These are phyloP conservation scores for Helicostylum pulchrum DNA, from an alignment of 192 early-diverging fungal species.

Conservation along the genomic window DNA sequence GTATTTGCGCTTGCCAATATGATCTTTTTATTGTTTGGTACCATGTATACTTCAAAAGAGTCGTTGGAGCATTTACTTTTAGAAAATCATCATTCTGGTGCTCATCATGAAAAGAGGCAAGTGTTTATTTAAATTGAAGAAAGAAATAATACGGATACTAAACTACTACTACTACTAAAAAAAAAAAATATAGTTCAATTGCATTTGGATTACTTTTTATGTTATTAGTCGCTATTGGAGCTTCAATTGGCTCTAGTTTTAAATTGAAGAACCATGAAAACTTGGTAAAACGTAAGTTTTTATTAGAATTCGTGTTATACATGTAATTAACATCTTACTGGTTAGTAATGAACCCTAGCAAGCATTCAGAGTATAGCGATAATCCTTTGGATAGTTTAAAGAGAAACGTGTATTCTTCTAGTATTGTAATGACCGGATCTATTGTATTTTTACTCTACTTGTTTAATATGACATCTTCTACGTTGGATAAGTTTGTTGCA, in stretches of 20 bases:
- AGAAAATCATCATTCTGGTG: constrained; percentile 37
- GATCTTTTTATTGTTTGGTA: constrained; percentile 54
- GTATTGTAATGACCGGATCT: constrained; percentile 35
- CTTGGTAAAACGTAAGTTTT: constrained; percentile 41
- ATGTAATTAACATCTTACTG: too few relatives aligned
- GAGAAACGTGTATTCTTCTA: constrained; percentile 37
- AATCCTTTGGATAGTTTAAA: too few relatives aligned
- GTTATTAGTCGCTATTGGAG: constrained; percentile 37
- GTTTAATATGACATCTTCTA: constrained; percentile 9
- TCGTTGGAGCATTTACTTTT: constrained; percentile 58
- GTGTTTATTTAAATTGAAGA: background rate
- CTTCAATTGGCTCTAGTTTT: constrained; percentile 38
- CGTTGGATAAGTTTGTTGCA: constrained; percentile 47
- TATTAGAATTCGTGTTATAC: background rate
- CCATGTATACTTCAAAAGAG: constrained; percentile 58
- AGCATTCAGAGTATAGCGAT: too few relatives aligned
- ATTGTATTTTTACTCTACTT: constrained; percentile 28
- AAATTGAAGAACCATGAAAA: constrained; percentile 49
- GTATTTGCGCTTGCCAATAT: constrained; percentile 48
- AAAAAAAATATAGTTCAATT: background rate
- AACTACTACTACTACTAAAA: too few relatives aligned
- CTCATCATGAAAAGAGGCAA: constrained; percentile 3
- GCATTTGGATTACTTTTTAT: constrained; percentile 28
- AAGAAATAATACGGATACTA: too few relatives aligned
- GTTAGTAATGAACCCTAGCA: too few relatives aligned